These are phyloP conservation scores for Diplotaxis tenuifolia DNA, from an alignment of 345 rosid genomes.

Conservation along the genomic window DNA sequence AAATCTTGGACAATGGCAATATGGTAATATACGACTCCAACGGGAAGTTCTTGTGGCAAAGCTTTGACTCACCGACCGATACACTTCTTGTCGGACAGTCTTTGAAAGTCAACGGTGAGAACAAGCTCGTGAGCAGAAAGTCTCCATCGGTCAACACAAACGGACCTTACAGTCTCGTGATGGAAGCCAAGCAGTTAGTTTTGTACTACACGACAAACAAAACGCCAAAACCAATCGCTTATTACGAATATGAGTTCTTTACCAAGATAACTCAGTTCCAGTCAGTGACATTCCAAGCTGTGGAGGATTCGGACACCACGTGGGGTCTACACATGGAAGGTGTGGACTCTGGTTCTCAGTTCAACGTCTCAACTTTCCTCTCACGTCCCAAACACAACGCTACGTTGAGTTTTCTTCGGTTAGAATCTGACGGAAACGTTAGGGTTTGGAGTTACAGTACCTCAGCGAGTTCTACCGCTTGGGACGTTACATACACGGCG, in stretches of 20 bases:
- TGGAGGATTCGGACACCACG: constrained; percentile 23
- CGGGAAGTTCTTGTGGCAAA: constrained; percentile 54
- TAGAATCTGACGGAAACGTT: background rate
- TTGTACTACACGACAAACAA: constrained; percentile 8
- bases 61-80: constrained; percentile 61
- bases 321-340: constrained; percentile 27
- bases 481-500: constrained; percentile 34
- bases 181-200: background rate
- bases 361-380: background rate
- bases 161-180: background rate
- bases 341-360: background rate
- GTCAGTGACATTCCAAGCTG: background rate
- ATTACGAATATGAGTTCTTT: background rate
- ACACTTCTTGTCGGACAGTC: constrained; percentile 42
- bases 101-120: background rate
- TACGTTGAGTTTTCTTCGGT: background rate
- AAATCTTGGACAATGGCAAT: constrained; percentile 57
- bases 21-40: constrained; percentile 52
- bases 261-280: background rate
- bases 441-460: background rate
- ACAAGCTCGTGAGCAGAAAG: background rate
- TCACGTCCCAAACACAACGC: background rate
- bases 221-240: background rate
- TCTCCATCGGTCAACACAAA: constrained; percentile 3
- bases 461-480: background rate